These are phyloP conservation scores for Platanus orientalis DNA, from an alignment of 164 flowering plant species.

Conservation along the genomic window DNA sequence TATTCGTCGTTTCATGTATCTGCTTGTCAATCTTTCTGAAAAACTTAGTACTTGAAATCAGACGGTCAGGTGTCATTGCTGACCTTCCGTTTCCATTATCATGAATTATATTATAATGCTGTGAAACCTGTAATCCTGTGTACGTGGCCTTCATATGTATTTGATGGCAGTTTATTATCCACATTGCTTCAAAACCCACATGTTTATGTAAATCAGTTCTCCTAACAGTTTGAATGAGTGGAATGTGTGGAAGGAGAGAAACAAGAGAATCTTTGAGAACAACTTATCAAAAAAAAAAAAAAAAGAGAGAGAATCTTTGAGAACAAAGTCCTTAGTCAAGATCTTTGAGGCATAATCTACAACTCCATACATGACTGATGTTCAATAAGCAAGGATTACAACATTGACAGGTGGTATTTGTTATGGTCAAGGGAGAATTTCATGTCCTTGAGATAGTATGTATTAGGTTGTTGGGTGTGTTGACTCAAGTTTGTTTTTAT, in stretches of 20 bases:
- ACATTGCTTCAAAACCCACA: neutral
- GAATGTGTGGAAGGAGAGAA: too few relatives aligned
- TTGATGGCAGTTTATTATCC: neutral
- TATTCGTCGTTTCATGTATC: neutral
- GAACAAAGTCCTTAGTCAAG: too few relatives aligned
- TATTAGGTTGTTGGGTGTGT: too few relatives aligned
- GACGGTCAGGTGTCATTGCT: neutral
- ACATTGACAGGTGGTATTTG: too few relatives aligned
- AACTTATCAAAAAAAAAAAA: too few relatives aligned
- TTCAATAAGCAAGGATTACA: too few relatives aligned
- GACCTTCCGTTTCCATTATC: neutral
- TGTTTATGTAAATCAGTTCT: neutral
- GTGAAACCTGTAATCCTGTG: constrained; percentile 8
- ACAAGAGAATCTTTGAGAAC: neutral
- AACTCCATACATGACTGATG: too few relatives aligned
- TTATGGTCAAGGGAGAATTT: too few relatives aligned
- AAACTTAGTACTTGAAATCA: neutral
- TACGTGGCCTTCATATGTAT: constrained; percentile 5
- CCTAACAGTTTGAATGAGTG: neutral
- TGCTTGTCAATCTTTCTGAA: neutral
- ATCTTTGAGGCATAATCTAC: too few relatives aligned
- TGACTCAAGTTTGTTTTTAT: too few relatives aligned
- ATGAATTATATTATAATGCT: neutral
- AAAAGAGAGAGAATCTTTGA: too few relatives aligned
- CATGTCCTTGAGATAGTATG: too few relatives aligned